Evolutionary conservation across 306 rosid genomes (phyloP).

Genomic region (Comarum palustre): DNA sequence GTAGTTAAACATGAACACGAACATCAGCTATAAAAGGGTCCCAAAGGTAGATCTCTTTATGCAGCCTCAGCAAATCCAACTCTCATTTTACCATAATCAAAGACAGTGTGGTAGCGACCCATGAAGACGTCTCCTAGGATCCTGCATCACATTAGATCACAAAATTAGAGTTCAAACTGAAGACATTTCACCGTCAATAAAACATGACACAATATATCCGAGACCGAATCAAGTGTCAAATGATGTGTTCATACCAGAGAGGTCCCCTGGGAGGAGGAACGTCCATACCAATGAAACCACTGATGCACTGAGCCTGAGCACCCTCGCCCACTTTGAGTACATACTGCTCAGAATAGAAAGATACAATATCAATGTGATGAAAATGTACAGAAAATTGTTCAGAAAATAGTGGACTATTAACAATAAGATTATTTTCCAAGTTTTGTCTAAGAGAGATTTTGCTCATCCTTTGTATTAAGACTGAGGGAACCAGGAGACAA

Average conservation of each 20-base stretch:
- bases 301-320: slow-evolving; percentile 70
- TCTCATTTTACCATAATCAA: slow-evolving; percentile 65
- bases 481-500: background rate
- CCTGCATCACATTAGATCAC: slow-evolving; percentile 47
- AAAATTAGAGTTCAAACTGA: slow-evolving; percentile 25
- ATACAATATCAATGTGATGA: background rate
- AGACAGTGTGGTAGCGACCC: slow-evolving; percentile 88
- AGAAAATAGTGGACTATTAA: background rate
- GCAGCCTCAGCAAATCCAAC: slow-evolving; percentile 92
- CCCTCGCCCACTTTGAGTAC: slow-evolving; percentile 76
- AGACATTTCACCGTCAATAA: slow-evolving; percentile 5
- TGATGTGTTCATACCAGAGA: slow-evolving; percentile 57
- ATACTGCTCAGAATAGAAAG: slow-evolving; percentile 52
- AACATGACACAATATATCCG: background rate
- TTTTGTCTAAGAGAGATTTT: background rate
- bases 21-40: background rate
- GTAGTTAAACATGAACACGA: slow-evolving; percentile 3
- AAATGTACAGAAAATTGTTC: background rate
- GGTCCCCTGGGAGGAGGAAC: slow-evolving; percentile 95
- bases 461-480: background rate
- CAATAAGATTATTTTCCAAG: background rate
- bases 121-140: slow-evolving; percentile 89
- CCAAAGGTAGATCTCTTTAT: slow-evolving; percentile 24
- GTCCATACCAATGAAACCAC: slow-evolving; percentile 77
- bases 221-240: background rate